A percentile compares a stretch with the other conserved stretches of the same genome.
Evolutionary conservation across 495 filamentous ascomycete genomes (phyloP).

Genomic region (Hypoxylon fuscum): DNA sequence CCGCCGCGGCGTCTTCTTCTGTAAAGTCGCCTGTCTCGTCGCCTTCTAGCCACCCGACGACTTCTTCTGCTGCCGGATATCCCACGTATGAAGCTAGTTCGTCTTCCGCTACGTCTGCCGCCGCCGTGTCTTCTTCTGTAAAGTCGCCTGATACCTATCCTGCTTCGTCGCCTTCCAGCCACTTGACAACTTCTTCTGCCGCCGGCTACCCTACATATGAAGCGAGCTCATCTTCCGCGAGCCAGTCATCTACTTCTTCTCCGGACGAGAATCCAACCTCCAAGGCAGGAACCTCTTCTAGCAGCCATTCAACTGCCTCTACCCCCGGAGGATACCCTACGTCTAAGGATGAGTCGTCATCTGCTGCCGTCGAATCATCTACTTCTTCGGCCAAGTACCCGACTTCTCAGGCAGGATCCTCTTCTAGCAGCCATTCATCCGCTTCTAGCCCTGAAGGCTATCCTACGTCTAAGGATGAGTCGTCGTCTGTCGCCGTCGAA

Average conservation of each 20-base stretch:
- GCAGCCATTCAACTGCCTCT: constrained; percentile 1
- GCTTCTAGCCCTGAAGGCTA: background rate
- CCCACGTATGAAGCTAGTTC: constrained; percentile 18
- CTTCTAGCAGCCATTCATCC: constrained; percentile 12
- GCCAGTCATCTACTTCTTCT: constrained; percentile 6
- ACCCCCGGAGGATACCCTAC: constrained; percentile 5
- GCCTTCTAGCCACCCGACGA: constrained; percentile 4
- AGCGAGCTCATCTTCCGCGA: constrained; percentile 13
- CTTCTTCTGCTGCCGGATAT: constrained; percentile 18
- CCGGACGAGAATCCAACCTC: constrained; percentile 4
- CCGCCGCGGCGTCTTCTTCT: background rate
- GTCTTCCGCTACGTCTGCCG: no score
- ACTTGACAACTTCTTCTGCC: constrained; percentile 16
- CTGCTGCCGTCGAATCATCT: constrained; percentile 3
- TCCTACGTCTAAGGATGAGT: constrained; percentile 9
- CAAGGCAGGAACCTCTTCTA: constrained; percentile 3
- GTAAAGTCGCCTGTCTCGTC: constrained; percentile 4
- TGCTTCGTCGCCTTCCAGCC: constrained; percentile 10
- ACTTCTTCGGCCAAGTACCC: constrained; percentile 14
- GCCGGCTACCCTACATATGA: constrained; percentile 16
- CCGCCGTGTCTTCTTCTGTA: background rate
- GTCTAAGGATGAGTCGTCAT: constrained; percentile 10
- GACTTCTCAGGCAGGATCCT: background rate
- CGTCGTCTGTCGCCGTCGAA: constrained; percentile 2
- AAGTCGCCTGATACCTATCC: constrained; percentile 10